phyloP scores from a whole-genome alignment of 2,329 filamentous ascomycete genomes.

The Parastagonospora nodorum region DNA sequence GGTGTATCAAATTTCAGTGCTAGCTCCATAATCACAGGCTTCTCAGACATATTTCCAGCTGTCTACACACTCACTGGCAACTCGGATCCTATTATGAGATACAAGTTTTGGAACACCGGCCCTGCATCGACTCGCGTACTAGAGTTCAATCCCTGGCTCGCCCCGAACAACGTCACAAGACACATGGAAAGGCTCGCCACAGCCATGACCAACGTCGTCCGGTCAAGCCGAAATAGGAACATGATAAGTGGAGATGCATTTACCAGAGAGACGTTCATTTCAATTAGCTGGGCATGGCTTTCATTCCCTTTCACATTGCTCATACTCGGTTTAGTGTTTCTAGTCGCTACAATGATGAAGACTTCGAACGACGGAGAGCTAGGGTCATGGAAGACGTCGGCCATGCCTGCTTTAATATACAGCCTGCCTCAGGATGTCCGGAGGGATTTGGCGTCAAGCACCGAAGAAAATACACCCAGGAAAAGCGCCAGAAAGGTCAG shows the following conservation, averaged over 20 bases:
- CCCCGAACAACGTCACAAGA: conserved; percentile 24
- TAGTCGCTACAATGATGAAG: conserved; percentile 28
- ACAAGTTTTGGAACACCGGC: not conserved
- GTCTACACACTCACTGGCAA: conserved; percentile 11
- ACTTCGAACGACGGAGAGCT: conserved; percentile 15
- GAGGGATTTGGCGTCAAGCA: conserved; percentile 6
- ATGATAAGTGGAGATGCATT: conserved; percentile 14
- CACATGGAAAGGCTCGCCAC: conserved; percentile 24
- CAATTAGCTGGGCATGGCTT: conserved; percentile 32
- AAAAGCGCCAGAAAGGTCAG: conserved; percentile 4
- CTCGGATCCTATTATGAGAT: not conserved
- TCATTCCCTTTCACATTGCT: conserved; percentile 29
- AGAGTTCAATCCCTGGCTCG: conserved; percentile 12
- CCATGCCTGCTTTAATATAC: conserved; percentile 35
- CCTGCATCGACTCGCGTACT: not conserved
- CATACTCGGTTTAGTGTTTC: conserved; percentile 24
- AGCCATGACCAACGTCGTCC: conserved; percentile 24
- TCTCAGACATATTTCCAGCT: conserved; percentile 13
- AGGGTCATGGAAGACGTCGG: conserved; percentile 39
- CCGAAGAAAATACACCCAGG: not conserved
- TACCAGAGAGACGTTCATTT: conserved; percentile 13
- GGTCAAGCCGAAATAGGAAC: conserved; percentile 9
- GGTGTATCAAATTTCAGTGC: conserved; percentile 9
- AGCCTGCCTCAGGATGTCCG: conserved; percentile 27
- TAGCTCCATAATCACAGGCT: not conserved